Evolutionary conservation across 495 filamentous ascomycete species (phyloP).

Genomic region (Trichoderma parareesei): DNA sequence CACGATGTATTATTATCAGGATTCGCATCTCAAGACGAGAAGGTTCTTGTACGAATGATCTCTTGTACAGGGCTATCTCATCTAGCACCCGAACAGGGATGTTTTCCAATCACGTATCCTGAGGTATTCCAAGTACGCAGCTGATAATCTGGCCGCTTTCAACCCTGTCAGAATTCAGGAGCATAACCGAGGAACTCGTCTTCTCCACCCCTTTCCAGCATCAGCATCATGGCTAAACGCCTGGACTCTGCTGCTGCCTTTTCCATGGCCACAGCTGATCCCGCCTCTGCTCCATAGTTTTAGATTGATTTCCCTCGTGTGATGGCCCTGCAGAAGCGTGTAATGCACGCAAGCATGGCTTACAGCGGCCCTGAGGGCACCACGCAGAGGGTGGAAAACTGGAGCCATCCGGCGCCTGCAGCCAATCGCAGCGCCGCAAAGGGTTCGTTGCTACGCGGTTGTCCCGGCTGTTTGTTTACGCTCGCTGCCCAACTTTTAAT

Average conservation of each 20-base stretch:
- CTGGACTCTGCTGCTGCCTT: neutral
- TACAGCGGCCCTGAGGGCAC: neutral
- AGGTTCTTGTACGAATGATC: no score
- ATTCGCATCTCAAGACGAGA: no score
- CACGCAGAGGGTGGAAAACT: neutral
- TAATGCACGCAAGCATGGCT: neutral
- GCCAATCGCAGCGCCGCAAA: neutral
- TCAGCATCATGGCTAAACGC: neutral
- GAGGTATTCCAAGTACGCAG: no score
- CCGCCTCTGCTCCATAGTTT: neutral
- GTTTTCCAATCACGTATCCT: no score
- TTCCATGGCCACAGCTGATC: neutral
- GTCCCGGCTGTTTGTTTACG: constrained; percentile 9
- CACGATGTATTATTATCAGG: no score
- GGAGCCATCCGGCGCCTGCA: neutral
- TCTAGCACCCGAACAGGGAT: no score
- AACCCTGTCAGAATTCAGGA: constrained; percentile 1
- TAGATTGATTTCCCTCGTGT: neutral
- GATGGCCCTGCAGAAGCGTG: neutral
- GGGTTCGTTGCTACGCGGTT: constrained; percentile 6
- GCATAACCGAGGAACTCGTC: neutral
- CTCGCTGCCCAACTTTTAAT: constrained; percentile 2
- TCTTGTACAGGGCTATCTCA: no score
- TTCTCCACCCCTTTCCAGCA: neutral
- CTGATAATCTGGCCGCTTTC: neutral